phyloP scores from a whole-genome alignment of 805 yeast genomes.

The Scheffersomyces amazonensis region DNA sequence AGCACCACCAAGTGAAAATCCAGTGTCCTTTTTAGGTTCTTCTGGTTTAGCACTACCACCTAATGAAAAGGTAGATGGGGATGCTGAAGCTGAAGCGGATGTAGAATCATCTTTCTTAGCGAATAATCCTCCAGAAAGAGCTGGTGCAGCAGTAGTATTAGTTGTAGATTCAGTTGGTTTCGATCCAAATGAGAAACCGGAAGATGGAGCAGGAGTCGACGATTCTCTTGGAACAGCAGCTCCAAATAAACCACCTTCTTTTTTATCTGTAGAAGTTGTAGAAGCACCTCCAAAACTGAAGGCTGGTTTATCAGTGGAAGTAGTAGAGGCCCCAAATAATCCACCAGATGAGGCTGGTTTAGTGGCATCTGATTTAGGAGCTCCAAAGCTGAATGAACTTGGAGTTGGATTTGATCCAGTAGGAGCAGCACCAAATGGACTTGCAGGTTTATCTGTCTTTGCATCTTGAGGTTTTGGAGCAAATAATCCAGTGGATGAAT shows the following conservation, averaged over 20 bases:
- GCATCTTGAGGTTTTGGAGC: slow-evolving; percentile 9
- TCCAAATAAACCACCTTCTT: slow-evolving; percentile 1
- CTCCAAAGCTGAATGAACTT: slow-evolving; percentile 10
- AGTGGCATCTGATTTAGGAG: slow-evolving; percentile 10
- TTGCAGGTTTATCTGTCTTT: background rate
- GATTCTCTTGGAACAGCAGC: too few species aligned
- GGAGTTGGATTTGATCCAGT: slow-evolving; percentile 2
- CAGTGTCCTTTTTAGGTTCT: slow-evolving; percentile 11
- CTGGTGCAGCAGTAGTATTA: slow-evolving; percentile 1
- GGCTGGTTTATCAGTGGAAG: slow-evolving; percentile 4
- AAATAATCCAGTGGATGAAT: slow-evolving; percentile 17
- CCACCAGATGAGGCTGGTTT: slow-evolving; percentile 5
- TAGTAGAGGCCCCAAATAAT: slow-evolving; percentile 11
- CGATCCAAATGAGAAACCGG: slow-evolving; percentile 12
- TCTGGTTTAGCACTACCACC: slow-evolving; percentile 11
- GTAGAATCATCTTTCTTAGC: slow-evolving; percentile 7
- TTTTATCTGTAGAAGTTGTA: background rate
- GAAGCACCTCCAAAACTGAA: background rate
- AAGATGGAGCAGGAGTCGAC: slow-evolving; percentile 6
- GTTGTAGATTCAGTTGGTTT: slow-evolving; percentile 6
- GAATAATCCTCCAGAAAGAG: slow-evolving; percentile 1
- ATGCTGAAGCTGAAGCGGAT: slow-evolving; percentile 3
- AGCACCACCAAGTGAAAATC: slow-evolving; percentile 11
- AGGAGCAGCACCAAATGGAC: background rate
- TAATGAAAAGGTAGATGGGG: slow-evolving; percentile 3